Base-by-base conservation (phyloP, 768 basidiomycete genomes). In the Leucocoprinus leucothites region DNA sequence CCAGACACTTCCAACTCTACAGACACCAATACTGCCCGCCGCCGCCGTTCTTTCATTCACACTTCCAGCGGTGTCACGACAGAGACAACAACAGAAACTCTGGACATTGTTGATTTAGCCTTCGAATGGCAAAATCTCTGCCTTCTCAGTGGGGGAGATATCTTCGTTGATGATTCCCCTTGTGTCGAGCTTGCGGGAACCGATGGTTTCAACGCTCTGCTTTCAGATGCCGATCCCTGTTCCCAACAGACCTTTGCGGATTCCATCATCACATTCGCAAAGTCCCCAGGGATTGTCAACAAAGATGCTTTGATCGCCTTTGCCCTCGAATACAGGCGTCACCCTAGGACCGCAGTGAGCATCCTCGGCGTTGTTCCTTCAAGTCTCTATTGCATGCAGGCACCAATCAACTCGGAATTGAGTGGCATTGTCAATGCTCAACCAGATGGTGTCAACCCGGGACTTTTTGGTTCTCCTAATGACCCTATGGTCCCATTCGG, bases 181-280 rank as follows among this genome's bases (percentile, higher is more conserved):
- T 80, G 79, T 63, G 72, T 74, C 56, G 62, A 68, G 19, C 69
- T 74, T 25, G 77, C 71, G 3, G 75, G 76, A 14, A 48, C 73
- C 36, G 62, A 58, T 41, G 76, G 74, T 22, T 72, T 73, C 64
- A 71, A 71, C 59, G 76, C 77, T 14, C 71, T 81, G 25, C 71
- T 75, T 36, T 76, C 74, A 26, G 68, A 71, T 22, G 74, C 76
- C 1, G 74, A 74, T 63, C 68, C 74, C 1, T 82, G 80, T 61
- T 78, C 69, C 9, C 79, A 81, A 56, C 80, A 80, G 63, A 69
- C 73, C 57, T 69, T 71, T 53, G 76, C 78, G 2, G 79, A 81
- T 63, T 65, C 64, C 14, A 82, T 82, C 78, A 73, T 80, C 60
- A 71, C 71, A 49, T 81, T 78, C 51, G 77, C 79, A 46, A 79